Conservation (phyloP, 225 moss, liverwort and hornwort genomes). For the Physcomitrium patens region DNA sequence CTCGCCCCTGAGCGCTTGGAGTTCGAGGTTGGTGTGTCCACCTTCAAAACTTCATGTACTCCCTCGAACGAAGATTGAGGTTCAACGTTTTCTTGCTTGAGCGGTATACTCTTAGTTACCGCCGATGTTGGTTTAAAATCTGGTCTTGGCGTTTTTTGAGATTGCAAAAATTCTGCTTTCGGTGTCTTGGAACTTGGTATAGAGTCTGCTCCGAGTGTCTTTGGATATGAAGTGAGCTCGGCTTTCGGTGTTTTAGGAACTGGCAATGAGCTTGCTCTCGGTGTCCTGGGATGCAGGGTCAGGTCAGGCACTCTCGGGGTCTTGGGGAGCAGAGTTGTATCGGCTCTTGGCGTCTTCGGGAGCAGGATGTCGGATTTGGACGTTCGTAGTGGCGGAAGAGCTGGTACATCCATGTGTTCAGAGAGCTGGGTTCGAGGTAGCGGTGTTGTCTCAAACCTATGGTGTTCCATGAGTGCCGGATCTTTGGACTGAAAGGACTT, state of each 20-base stretch:
- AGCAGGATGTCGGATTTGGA: slow-evolving; percentile 28
- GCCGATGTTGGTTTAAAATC: slow-evolving; percentile 21
- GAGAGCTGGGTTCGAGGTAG: slow-evolving; percentile 30
- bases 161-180: background rate
- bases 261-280: too few relatives aligned
- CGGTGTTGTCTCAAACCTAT: slow-evolving; percentile 26
- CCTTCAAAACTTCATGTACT: slow-evolving; percentile 20
- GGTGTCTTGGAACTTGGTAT: background rate
- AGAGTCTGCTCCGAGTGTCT: slow-evolving; percentile 11
- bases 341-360: slow-evolving; percentile 29
- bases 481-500: slow-evolving; percentile 57
- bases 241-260: too few relatives aligned
- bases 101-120: slow-evolving; percentile 4
- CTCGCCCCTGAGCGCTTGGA: slow-evolving; percentile 30
- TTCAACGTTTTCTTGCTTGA: slow-evolving; percentile 7
- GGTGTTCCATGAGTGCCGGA: slow-evolving; percentile 32
- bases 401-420: slow-evolving; percentile 24
- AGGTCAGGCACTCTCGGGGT: background rate
- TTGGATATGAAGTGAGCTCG: too few relatives aligned
- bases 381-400: slow-evolving; percentile 15
- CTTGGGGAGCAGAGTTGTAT: background rate
- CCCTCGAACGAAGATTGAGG: background rate
- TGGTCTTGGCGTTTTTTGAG: slow-evolving; percentile 24
- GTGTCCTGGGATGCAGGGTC: too few relatives aligned
- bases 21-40: slow-evolving; percentile 20